Evolutionary conservation across 208 protist species (phyloP).

Genomic region (Perkinsela sp.): DNA sequence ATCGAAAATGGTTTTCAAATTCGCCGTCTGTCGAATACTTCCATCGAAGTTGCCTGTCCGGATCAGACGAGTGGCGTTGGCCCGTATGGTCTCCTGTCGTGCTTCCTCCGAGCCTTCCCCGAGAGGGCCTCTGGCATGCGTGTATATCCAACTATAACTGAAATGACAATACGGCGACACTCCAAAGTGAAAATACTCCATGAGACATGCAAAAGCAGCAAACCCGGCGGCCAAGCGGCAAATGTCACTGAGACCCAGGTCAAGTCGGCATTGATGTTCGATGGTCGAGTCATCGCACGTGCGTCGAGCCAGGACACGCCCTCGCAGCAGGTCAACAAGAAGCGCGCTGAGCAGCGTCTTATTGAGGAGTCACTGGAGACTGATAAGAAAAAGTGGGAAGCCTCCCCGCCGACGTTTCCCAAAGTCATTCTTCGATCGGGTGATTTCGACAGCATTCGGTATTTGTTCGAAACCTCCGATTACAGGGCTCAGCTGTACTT

Average conservation of each 20-base stretch:
- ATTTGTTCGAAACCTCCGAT: no score
- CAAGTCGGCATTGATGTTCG: slow-evolving; percentile 32
- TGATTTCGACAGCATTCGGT: no score
- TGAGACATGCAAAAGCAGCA: slow-evolving; percentile 38
- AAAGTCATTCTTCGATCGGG: no score
- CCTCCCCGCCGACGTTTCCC: no score
- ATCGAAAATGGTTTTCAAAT: neutral
- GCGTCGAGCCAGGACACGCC: slow-evolving; percentile 52
- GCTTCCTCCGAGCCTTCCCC: neutral
- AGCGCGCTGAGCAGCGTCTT: slow-evolving; percentile 14
- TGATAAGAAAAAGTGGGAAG: no score
- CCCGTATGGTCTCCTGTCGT: neutral
- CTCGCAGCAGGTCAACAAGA: slow-evolving; percentile 35
- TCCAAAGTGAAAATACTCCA: slow-evolving; percentile 1
- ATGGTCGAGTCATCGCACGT: slow-evolving; percentile 22
- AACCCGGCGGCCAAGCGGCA: slow-evolving; percentile 45
- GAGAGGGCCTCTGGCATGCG: neutral
- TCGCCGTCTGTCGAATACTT: neutral
- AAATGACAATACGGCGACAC: neutral
- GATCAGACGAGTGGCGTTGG: neutral
- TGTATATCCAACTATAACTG: neutral
- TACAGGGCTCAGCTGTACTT: no score
- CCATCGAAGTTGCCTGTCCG: neutral
- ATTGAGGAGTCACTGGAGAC: no score
- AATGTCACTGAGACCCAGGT: slow-evolving; percentile 62